phyloP scores from a whole-genome alignment of 2,329 filamentous ascomycete species.

The Calonectria henricotiae region DNA sequence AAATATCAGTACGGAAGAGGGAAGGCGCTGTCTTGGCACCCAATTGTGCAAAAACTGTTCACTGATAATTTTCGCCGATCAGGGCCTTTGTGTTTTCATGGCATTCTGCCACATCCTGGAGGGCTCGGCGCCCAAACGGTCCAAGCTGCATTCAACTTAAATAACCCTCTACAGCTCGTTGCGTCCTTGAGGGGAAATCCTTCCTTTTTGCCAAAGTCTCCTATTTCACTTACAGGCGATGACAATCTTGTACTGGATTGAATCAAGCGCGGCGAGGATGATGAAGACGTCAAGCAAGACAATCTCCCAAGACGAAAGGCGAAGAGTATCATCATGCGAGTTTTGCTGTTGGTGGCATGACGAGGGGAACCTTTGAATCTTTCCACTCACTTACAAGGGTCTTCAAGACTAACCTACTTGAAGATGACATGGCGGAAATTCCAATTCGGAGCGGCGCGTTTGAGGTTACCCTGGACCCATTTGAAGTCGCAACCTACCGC shows the following conservation, averaged over 20 bases:
- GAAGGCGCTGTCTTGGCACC: too few relatives aligned
- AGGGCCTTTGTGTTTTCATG: too few relatives aligned
- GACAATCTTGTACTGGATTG: conserved; percentile 85
- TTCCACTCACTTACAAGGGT: not conserved
- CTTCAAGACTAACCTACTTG: conserved; percentile 20
- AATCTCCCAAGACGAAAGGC: not conserved
- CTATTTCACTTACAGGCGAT: conserved; percentile 75
- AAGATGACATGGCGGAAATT: conserved; percentile 4
- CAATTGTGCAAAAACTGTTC: too few relatives aligned
- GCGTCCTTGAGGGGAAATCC: conserved; percentile 51
- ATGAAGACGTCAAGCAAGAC: conserved; percentile 74
- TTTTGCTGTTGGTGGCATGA: not conserved
- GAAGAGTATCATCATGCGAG: not conserved
- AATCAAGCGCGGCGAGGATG: conserved; percentile 93
- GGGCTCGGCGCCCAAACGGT: conserved; percentile 81
- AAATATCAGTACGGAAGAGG: too few relatives aligned
- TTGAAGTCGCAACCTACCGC: conserved; percentile 27
- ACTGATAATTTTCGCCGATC: too few relatives aligned
- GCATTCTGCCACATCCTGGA: conserved; percentile 86
- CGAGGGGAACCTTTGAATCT: not conserved
- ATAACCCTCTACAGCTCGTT: conserved; percentile 77
- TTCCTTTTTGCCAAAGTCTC: conserved; percentile 54
- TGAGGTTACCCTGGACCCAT: conserved; percentile 23
- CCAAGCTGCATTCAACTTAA: conserved; percentile 90
- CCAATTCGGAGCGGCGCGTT: not conserved